Base-by-base conservation (phyloP, 176 grass and related monocot species). In the Avena atlantica region DNA sequence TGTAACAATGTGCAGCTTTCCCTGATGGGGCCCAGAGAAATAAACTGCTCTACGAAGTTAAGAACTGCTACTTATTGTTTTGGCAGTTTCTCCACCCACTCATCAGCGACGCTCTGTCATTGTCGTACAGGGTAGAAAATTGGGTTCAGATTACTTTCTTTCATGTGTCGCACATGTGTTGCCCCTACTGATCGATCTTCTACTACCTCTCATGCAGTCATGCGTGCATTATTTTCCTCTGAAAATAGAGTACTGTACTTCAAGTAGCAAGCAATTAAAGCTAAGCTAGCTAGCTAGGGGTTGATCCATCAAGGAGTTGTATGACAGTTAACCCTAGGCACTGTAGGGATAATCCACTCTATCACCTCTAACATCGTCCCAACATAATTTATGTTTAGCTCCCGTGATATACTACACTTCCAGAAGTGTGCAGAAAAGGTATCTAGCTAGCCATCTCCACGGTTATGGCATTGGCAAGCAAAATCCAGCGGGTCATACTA, bases 121-220 rank as follows among this genome's bases (percentile, higher is more conserved):
- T 42, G 40, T 42, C 40, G 40, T 42, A 42, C 40, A 42, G 40
- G 6, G 40, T 42, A 42, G 40, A 42, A 60, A 2, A 11, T 6
- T 72, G 69, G 19, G 10, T 72, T 72, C 69, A 72, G 6, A 47
- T 47, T 72, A 31, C 25, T n/a, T 72, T 72, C 9, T 72, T 72
- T 47, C 2, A 47, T 21, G 40, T 47, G 69, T 23, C 1, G 69
- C 69, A 47, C 69, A 72, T 21, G 69, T 72, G 40, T 34, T 34
- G 40, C 40, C 40, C 40, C 40, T 42, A 42, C 40, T 40, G 37
- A 34, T 40, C 37, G 37, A 40, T 40, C 37, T 40, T 40, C 37
- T 42, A 42, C 5, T 6, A 42, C 40, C 40, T 42, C 40, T 42
- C 40, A 42, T 42, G 40, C 40, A 42, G 40, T 42, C 40, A 42